Evolutionary conservation across 331 rosid species (phyloP).

Genomic region (Malus hybrid): DNA sequence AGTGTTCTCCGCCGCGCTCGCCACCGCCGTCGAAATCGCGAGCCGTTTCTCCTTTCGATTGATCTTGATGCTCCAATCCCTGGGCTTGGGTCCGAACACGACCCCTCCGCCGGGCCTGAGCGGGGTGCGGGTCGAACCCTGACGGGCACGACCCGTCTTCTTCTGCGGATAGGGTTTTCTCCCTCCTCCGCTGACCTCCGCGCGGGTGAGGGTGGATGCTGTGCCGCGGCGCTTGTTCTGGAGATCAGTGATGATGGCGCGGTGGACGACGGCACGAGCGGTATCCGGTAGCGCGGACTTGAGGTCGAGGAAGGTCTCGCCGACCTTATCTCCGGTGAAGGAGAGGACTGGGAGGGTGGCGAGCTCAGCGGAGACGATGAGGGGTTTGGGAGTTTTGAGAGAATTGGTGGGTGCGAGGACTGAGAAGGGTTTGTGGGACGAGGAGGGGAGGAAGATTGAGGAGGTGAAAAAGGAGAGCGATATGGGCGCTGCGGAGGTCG

Average conservation of each 20-base stretch:
- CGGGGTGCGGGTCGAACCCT: slow-evolving; percentile 56
- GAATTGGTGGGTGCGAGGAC: slow-evolving; percentile 17
- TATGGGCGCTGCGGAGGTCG: slow-evolving; percentile 26
- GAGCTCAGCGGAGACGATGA: slow-evolving; percentile 34
- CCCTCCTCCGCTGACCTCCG: slow-evolving; percentile 83
- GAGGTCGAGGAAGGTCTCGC: slow-evolving; percentile 67
- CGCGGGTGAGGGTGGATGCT: slow-evolving; percentile 86
- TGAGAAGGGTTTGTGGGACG: slow-evolving; percentile 14
- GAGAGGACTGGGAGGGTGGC: slow-evolving; percentile 76
- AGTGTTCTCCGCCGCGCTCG: slow-evolving; percentile 58
- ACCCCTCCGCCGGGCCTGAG: slow-evolving; percentile 94
- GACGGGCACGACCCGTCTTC: slow-evolving; percentile 88
- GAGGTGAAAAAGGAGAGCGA: slow-evolving; percentile 53
- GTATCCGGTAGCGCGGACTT: slow-evolving; percentile 67
- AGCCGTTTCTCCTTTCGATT: slow-evolving; percentile 81
- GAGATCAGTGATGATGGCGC: slow-evolving; percentile 71
- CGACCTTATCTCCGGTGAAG: slow-evolving; percentile 65
- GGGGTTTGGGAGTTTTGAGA: neutral
- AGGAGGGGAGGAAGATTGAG: slow-evolving; percentile 39
- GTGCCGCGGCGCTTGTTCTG: slow-evolving; percentile 96
- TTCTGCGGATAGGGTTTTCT: slow-evolving; percentile 80
- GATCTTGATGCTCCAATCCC: slow-evolving; percentile 86
- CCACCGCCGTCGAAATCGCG: slow-evolving; percentile 83
- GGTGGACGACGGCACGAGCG: slow-evolving; percentile 92
- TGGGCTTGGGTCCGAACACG: slow-evolving; percentile 79